Evolutionary conservation across 208 protist genomes (phyloP).

Genomic region (Leishmania martiniquensis): DNA sequence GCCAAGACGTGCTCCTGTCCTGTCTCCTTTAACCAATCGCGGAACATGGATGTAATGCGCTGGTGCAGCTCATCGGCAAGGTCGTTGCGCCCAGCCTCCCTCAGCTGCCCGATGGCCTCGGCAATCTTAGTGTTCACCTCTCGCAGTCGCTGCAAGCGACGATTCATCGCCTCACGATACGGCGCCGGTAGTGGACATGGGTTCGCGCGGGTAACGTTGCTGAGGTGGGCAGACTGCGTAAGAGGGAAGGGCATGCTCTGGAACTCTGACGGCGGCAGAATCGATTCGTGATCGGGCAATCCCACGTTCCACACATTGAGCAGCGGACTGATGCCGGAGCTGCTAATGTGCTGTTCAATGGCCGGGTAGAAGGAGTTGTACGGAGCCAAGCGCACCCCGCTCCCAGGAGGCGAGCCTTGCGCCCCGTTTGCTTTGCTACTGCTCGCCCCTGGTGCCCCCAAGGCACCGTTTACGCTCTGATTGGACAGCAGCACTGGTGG

Average conservation of each 20-base stretch:
- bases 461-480: conserved; percentile 9
- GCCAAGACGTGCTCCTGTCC: conserved; percentile 76
- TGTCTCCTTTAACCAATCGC: conserved; percentile 82
- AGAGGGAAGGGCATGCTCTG: conserved; percentile 78
- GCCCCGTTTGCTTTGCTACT: conserved; percentile 29
- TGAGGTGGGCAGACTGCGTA: conserved; percentile 48
- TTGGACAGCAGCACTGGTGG: conserved; percentile 72
- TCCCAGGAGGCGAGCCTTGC: conserved; percentile 11
- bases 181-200: conserved; percentile 72
- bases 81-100: conserved; percentile 73
- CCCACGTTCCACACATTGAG: conserved; percentile 91
- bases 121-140: conserved; percentile 77
- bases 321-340: conserved; percentile 81
- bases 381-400: conserved; percentile 81
- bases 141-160: conserved; percentile 71
- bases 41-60: conserved; percentile 80
- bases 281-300: conserved; percentile 54
- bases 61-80: conserved; percentile 70
- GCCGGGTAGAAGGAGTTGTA: conserved; percentile 92
- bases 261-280: conserved; percentile 86
- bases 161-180: conserved; percentile 71
- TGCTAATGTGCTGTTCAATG: conserved; percentile 83
- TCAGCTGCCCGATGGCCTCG: conserved; percentile 59
- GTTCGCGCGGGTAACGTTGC: conserved; percentile 79
- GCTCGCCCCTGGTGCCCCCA: conserved; percentile 30